Conservation (phyloP, 2,329 filamentous ascomycete genomes). For the Clarireedia paspali region DNA sequence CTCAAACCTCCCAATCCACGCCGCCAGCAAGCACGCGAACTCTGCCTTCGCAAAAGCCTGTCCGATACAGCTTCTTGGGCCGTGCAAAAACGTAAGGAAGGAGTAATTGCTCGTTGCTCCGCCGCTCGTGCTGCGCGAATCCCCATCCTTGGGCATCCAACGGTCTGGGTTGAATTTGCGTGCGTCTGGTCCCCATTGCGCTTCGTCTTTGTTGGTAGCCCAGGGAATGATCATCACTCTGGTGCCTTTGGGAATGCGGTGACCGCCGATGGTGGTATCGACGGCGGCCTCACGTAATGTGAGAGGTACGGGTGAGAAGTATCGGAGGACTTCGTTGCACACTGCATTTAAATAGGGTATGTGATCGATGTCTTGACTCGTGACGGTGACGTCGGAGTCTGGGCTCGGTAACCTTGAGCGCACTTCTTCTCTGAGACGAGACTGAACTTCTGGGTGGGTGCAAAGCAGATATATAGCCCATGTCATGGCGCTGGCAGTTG, state of each 20-base stretch:
- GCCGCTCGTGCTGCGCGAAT: constrained; percentile 46
- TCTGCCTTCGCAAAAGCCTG: constrained; percentile 74
- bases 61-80: constrained; percentile 80
- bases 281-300: constrained; percentile 58
- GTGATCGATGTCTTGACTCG: constrained; percentile 54
- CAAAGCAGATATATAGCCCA: constrained; percentile 69
- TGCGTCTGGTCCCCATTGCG: constrained; percentile 72
- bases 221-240: constrained; percentile 55
- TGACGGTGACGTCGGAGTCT: constrained; percentile 35
- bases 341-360: constrained; percentile 77
- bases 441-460: constrained; percentile 56
- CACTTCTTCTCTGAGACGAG: constrained; percentile 60
- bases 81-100: constrained; percentile 77
- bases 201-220: constrained; percentile 61
- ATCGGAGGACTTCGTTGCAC: constrained; percentile 68
- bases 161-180: constrained; percentile 70
- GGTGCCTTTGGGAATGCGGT: constrained; percentile 63
- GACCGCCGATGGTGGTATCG: constrained; percentile 58
- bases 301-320: constrained; percentile 62
- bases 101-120: constrained; percentile 70
- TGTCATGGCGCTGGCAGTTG: constrained; percentile 66
- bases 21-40: constrained; percentile 75
- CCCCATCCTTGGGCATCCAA: constrained; percentile 48
- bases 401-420: constrained; percentile 49
- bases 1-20: constrained; percentile 68